Evolutionary conservation across 108 stramenopile species (phyloP).

Genomic region (Nitzschia palea): DNA sequence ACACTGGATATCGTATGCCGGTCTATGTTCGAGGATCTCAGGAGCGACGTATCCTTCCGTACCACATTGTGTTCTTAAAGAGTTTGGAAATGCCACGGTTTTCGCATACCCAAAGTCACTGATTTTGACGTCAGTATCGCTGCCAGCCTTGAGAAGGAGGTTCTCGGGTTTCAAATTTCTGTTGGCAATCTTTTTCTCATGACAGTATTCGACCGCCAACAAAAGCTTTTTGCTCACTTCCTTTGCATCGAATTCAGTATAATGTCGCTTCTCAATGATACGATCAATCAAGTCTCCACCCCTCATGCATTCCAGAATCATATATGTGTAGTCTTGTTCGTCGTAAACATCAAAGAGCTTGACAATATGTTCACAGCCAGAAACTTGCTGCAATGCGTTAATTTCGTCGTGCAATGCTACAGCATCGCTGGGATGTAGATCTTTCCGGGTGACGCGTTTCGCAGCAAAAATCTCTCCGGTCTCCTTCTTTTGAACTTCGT

Average conservation of each 20-base stretch:
- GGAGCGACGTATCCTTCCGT: conserved; percentile 91
- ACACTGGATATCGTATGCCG: conserved; percentile 66
- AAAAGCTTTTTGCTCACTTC: conserved; percentile 59
- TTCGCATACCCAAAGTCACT: conserved; percentile 98
- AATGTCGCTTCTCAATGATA: conserved; percentile 75
- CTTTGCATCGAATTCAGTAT: conserved; percentile 77
- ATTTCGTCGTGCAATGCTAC: conserved; percentile 73
- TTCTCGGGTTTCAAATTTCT: conserved; percentile 90
- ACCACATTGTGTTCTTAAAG: conserved; percentile 76
- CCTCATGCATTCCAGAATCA: conserved; percentile 76
- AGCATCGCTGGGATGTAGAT: conserved; percentile 58
- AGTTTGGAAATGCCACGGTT: conserved; percentile 60
- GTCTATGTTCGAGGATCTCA: conserved; percentile 66
- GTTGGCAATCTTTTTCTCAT: conserved; percentile 76
- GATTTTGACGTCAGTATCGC: conserved; percentile 93
- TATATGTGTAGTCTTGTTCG: conserved; percentile 61
- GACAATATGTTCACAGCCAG: conserved; percentile 69
- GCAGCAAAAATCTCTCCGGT: conserved; percentile 51
- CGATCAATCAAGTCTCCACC: conserved; percentile 95
- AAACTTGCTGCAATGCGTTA: conserved; percentile 45
- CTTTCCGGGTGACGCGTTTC: conserved; percentile 60
- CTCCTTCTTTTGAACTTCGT: conserved; percentile 53
- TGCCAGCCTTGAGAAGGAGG: conserved; percentile 76
- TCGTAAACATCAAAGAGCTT: conserved; percentile 69
- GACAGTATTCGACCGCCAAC: conserved; percentile 81